Evolutionary conservation across 805 yeast species (phyloP).

Genomic region (Wickerhamomyces alni): DNA sequence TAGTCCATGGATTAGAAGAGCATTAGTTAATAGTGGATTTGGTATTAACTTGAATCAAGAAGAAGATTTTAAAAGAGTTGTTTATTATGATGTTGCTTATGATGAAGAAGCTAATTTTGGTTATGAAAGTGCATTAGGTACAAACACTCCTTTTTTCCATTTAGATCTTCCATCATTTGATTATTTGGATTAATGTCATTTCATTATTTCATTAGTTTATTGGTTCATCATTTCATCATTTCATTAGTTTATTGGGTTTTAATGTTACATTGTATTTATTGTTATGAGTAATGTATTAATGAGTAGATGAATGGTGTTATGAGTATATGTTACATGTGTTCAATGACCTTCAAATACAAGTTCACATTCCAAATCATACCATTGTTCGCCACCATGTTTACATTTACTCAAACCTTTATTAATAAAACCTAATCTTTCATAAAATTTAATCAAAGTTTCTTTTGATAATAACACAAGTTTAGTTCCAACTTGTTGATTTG

Average conservation of each 20-base stretch:
- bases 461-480: slow-evolving; percentile 71
- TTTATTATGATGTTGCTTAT: slow-evolving; percentile 19
- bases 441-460: slow-evolving; percentile 63
- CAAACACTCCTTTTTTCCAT: slow-evolving; percentile 73
- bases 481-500: slow-evolving; percentile 82
- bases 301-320: too few relatives aligned
- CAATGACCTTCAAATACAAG: too few relatives aligned
- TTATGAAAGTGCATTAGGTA: slow-evolving; percentile 50
- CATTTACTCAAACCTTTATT: slow-evolving; percentile 62
- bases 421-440: slow-evolving; percentile 74
- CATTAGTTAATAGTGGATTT: slow-evolving; percentile 69
- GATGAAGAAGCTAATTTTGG: slow-evolving; percentile 24
- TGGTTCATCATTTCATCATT: too few relatives aligned
- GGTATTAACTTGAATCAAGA: slow-evolving; percentile 55
- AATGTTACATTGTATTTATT: too few relatives aligned
- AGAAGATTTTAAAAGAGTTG: slow-evolving; percentile 13
- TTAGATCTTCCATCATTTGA: slow-evolving; percentile 57
- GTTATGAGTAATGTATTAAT: too few relatives aligned
- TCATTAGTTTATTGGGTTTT: not conserved
- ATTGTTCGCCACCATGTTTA: slow-evolving; percentile 48
- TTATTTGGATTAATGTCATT: too few relatives aligned
- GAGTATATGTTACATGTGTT: too few relatives aligned
- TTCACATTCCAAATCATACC: slow-evolving; percentile 50
- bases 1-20: slow-evolving; percentile 83
- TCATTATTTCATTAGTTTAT: slow-evolving; percentile 7